These are phyloP conservation scores for Scleromitrula shiraiana DNA, from an alignment of 2,329 filamentous ascomycete genomes.

Conservation along the genomic window DNA sequence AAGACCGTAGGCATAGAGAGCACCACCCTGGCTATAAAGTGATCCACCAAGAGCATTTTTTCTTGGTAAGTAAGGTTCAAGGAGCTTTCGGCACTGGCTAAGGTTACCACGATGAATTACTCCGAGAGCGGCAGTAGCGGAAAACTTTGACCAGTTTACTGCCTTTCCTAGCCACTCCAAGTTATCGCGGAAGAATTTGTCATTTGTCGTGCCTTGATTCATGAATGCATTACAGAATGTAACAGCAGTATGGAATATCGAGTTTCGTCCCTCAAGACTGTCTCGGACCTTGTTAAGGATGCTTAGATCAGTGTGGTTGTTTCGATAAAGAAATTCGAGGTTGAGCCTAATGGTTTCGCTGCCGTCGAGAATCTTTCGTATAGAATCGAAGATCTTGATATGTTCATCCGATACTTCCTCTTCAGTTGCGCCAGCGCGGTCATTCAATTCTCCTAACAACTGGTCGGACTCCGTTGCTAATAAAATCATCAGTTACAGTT, in stretches of 20 bases:
- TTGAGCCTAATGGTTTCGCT: conserved; percentile 92
- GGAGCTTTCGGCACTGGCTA: conserved; percentile 82
- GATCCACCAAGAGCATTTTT: conserved; percentile 71
- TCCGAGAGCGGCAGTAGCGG: conserved; percentile 88
- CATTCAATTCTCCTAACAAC: conserved; percentile 45
- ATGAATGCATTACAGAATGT: conserved; percentile 98
- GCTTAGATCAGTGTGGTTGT: conserved; percentile 84
- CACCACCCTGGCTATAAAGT: conserved; percentile 91
- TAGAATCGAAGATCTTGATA: conserved; percentile 52
- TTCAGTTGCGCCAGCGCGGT: conserved; percentile 28
- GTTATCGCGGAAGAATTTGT: conserved; percentile 98
- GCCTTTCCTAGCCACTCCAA: conserved; percentile 97
- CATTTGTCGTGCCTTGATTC: conserved; percentile 96
- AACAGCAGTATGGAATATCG: conserved; percentile 95
- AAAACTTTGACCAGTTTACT: conserved; percentile 99
- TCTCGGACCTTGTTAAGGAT: conserved; percentile 96
- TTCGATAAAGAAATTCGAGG: conserved; percentile 91
- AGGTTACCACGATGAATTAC: conserved; percentile 96
- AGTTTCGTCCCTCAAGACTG: conserved; percentile 90
- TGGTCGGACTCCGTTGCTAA: conserved; percentile 40
- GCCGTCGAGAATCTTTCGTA: conserved; percentile 68
- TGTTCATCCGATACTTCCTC: conserved; percentile 40
- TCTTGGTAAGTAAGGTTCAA: conserved; percentile 89
- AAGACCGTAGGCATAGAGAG: conserved; percentile 87
- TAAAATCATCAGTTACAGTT: neutral